phyloP scores from a whole-genome alignment of 2,329 filamentous ascomycete genomes.

The Teratosphaeria destructans region DNA sequence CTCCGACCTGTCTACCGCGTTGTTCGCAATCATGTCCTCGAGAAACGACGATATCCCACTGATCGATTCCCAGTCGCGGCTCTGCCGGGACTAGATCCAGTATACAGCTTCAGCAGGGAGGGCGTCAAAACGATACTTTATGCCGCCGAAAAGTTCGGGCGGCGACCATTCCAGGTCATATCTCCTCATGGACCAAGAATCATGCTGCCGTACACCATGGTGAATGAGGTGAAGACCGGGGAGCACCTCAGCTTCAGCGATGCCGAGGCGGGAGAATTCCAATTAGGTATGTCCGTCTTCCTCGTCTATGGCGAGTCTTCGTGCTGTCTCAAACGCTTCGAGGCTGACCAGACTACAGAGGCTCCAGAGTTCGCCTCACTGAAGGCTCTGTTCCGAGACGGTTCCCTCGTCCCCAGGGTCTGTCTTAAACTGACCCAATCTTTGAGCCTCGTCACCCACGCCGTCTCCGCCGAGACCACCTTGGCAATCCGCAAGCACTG shows the following conservation, averaged over 20 bases:
- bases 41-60: not conserved
- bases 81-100: not conserved
- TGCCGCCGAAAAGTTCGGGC: not conserved
- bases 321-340: slow-evolving; percentile 8
- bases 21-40: not conserved
- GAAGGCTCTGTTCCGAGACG: not conserved
- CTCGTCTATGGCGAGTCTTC: not conserved
- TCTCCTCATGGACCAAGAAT: slow-evolving; percentile 10
- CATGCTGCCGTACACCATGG: slow-evolving; percentile 8
- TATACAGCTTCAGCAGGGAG: not conserved
- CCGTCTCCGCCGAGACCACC: slow-evolving; percentile 16
- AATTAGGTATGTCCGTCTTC: not conserved
- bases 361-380: not conserved
- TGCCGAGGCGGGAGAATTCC: not conserved
- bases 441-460: slow-evolving; percentile 13
- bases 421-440: slow-evolving; percentile 16
- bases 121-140: not conserved
- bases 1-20: not conserved
- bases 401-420: not conserved
- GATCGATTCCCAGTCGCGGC: not conserved
- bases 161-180: slow-evolving; percentile 8
- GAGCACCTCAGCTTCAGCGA: slow-evolving; percentile 8
- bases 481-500: slow-evolving; percentile 10
- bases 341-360: slow-evolving; percentile 3
- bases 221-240: not conserved